Conservation (phyloP, 1,139 yeast species). For the Cylindricascospora bacillispora region DNA sequence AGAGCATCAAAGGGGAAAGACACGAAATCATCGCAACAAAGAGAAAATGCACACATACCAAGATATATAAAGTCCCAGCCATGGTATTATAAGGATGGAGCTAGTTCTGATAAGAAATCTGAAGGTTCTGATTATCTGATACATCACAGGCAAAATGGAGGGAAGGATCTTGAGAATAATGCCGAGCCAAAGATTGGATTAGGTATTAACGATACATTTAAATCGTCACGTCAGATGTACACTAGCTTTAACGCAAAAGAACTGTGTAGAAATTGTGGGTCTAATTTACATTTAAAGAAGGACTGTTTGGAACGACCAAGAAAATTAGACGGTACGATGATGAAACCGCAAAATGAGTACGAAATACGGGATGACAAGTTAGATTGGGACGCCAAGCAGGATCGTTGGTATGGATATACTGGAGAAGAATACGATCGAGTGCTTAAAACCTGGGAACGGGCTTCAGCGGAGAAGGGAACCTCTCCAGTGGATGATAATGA, state of each 20-base stretch:
- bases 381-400: slow-evolving; percentile 23
- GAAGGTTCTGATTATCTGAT: slow-evolving; percentile 16
- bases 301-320: slow-evolving; percentile 23
- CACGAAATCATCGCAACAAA: no score
- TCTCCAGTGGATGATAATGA: not conserved
- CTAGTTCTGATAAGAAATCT: slow-evolving; percentile 1
- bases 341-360: not conserved
- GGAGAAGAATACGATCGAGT: slow-evolving; percentile 20
- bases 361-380: slow-evolving; percentile 2
- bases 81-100: slow-evolving; percentile 18
- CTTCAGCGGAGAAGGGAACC: not conserved
- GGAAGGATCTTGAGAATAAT: slow-evolving; percentile 19
- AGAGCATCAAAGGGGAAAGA: no score
- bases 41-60: slow-evolving; percentile 24
- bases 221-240: not conserved
- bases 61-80: slow-evolving; percentile 23
- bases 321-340: slow-evolving; percentile 5
- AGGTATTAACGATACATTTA: slow-evolving; percentile 19
- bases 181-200: slow-evolving; percentile 20
- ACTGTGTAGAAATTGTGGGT: slow-evolving; percentile 20
- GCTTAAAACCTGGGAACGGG: slow-evolving; percentile 11
- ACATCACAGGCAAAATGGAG: slow-evolving; percentile 21
- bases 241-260: not conserved
- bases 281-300: slow-evolving; percentile 12
- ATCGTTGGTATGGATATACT: slow-evolving; percentile 25